phyloP scores from a whole-genome alignment of 352 stramenopile genomes.

The Globisporangium paroecandrum region DNA sequence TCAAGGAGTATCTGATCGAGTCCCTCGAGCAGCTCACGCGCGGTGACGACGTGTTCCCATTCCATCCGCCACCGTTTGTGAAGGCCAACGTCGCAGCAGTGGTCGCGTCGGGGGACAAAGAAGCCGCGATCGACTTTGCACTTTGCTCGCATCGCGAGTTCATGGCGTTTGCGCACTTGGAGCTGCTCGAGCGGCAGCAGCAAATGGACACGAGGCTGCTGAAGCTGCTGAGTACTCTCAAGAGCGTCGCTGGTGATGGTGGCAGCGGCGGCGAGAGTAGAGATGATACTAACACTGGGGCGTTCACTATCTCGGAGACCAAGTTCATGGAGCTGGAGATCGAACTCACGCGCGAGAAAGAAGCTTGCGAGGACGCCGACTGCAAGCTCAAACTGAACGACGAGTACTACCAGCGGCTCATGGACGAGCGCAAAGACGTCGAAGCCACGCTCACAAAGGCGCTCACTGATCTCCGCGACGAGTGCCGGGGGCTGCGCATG shows the following conservation, averaged over 20 bases:
- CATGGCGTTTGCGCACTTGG: constrained; percentile 36
- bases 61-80: constrained; percentile 21
- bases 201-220: constrained; percentile 23
- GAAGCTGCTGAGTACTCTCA: constrained; percentile 28
- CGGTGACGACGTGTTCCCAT: constrained; percentile 21
- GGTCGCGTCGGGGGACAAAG: constrained; percentile 28
- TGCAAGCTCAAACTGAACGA: constrained; percentile 42
- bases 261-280: background rate
- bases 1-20: constrained; percentile 65
- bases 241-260: constrained; percentile 19
- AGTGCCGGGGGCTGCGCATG: constrained; percentile 29
- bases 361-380: constrained; percentile 29
- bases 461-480: constrained; percentile 33
- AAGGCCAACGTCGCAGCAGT: constrained; percentile 15
- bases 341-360: constrained; percentile 26
- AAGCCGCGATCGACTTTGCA: constrained; percentile 53
- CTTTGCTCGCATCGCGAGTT: constrained; percentile 59
- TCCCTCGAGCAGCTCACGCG: constrained; percentile 48
- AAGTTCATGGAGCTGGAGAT: constrained; percentile 47
- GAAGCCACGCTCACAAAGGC: constrained; percentile 37
- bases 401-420: constrained; percentile 38
- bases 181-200: constrained; percentile 32
- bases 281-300: background rate
- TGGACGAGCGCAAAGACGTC: constrained; percentile 52
- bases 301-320: constrained; percentile 33